Conservation (phyloP, 805 yeast genomes). For the Wickerhamomyces kurtzmanii region DNA sequence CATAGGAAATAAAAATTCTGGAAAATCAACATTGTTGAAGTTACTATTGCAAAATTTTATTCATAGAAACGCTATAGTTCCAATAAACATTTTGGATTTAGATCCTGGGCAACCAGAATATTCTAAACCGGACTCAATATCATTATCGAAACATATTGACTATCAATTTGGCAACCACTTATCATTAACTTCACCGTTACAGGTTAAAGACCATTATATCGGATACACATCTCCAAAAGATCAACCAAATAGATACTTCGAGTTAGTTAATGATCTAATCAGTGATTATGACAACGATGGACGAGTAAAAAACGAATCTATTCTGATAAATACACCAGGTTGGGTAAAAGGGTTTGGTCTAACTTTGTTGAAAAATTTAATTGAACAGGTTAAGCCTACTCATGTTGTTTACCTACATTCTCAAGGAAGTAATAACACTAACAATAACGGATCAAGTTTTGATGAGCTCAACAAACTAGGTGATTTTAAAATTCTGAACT, state of each 20-base stretch:
- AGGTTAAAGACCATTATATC: constrained; percentile 24
- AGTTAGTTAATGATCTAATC: constrained; percentile 30
- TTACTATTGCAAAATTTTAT: constrained; percentile 40
- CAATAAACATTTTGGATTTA: constrained; percentile 51
- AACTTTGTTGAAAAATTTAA: constrained; percentile 39
- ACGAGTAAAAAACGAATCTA: constrained; percentile 11
- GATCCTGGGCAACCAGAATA: constrained; percentile 90
- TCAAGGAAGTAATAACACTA: constrained; percentile 14
- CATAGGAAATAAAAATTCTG: constrained; percentile 57
- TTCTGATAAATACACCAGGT: constrained; percentile 77
- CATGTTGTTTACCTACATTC: constrained; percentile 45
- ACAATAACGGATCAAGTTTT: no score
- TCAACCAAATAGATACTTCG: constrained; percentile 47
- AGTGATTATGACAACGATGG: constrained; percentile 22
- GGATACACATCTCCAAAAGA: constrained; percentile 67
- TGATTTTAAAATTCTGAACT: constrained; percentile 19
- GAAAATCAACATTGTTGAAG: constrained; percentile 67
- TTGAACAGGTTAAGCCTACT: constrained; percentile 38
- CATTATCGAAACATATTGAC: constrained; percentile 30
- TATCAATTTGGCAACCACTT: constrained; percentile 27
- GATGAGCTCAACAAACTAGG: constrained; percentile 18
- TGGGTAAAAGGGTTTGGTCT: constrained; percentile 88
- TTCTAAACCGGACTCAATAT: constrained; percentile 61
- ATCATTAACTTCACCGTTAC: constrained; percentile 9
- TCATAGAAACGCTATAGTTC: constrained; percentile 10